These are phyloP conservation scores for Penicillium psychrosexuale DNA, from an alignment of 2,329 filamentous ascomycete genomes.

Conservation along the genomic window DNA sequence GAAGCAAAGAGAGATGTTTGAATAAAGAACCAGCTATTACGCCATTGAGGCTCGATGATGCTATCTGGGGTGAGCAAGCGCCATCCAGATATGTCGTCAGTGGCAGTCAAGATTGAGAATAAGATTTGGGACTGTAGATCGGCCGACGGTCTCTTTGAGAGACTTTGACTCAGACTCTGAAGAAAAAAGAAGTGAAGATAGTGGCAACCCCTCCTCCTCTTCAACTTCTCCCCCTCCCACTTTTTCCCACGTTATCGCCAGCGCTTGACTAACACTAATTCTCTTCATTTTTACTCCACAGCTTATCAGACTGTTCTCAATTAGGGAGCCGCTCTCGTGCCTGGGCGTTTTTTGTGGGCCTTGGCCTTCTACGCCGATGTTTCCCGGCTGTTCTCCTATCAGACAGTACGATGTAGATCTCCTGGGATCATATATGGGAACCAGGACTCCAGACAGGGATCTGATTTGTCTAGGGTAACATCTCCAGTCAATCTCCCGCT, in stretches of 20 bases:
- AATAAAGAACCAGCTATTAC: conserved; percentile 10
- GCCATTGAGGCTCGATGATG: conserved; percentile 19
- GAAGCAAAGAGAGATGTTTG: not conserved
- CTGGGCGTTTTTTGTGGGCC: not conserved
- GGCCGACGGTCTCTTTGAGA: no score
- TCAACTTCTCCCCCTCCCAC: not conserved
- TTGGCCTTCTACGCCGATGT: not conserved
- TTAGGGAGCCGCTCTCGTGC: conserved; percentile 4
- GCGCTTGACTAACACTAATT: not conserved
- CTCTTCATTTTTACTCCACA: conserved; percentile 28
- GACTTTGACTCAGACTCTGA: not conserved
- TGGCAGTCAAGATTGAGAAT: not conserved
- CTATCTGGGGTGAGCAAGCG: not conserved
- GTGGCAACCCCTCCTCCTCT: not conserved
- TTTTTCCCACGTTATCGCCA: conserved; percentile 18
- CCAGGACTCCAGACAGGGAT: not conserved
- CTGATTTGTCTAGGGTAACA: not conserved
- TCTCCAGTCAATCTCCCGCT: not conserved
- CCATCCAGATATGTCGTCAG: conserved; percentile 17
- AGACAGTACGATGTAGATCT: not conserved
- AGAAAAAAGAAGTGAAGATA: not conserved
- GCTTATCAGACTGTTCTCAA: conserved; percentile 26
- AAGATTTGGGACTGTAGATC: not conserved
- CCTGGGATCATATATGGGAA: not conserved
- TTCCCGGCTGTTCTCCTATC: not conserved